Percentiles rank a stretch among this genome's conserved stretches.
Evolutionary conservation across 495 filamentous ascomycete species (phyloP).

Genomic region (Hypoxylon fragiforme): DNA sequence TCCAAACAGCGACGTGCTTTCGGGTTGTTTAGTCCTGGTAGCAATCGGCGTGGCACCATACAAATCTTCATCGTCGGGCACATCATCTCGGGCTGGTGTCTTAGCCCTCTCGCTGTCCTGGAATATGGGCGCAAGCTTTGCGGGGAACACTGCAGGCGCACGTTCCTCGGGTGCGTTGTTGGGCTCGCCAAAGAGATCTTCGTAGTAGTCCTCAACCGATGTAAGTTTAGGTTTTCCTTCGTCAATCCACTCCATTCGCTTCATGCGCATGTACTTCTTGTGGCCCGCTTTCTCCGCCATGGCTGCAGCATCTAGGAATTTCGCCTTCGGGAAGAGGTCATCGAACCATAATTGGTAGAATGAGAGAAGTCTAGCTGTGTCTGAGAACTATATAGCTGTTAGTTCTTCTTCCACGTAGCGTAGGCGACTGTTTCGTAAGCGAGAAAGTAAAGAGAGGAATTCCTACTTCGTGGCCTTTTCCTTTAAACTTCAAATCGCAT

Average conservation of each 20-base stretch:
- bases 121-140: constrained; percentile 54
- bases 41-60: constrained; percentile 46
- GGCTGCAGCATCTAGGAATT: constrained; percentile 83
- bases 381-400: constrained; percentile 66
- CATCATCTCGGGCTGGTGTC: constrained; percentile 39
- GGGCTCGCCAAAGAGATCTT: constrained; percentile 35
- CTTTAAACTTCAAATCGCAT: constrained; percentile 77
- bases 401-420: not conserved
- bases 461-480: constrained; percentile 88
- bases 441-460: not conserved
- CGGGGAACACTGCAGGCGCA: constrained; percentile 38
- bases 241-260: constrained; percentile 74
- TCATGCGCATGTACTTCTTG: constrained; percentile 72
- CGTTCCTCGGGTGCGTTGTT: constrained; percentile 36
- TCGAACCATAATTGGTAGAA: constrained; percentile 98
- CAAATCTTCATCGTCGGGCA: constrained; percentile 46
- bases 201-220: constrained; percentile 55
- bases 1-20: constrained; percentile 16
- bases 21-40: constrained; percentile 10
- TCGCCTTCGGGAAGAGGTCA: constrained; percentile 91
- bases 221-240: constrained; percentile 62
- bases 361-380: constrained; percentile 77
- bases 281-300: constrained; percentile 96
- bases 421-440: not conserved
- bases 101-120: constrained; percentile 35